These are phyloP conservation scores for Rosa chinensis DNA, from an alignment of 306 rosid genomes.

Conservation along the genomic window DNA sequence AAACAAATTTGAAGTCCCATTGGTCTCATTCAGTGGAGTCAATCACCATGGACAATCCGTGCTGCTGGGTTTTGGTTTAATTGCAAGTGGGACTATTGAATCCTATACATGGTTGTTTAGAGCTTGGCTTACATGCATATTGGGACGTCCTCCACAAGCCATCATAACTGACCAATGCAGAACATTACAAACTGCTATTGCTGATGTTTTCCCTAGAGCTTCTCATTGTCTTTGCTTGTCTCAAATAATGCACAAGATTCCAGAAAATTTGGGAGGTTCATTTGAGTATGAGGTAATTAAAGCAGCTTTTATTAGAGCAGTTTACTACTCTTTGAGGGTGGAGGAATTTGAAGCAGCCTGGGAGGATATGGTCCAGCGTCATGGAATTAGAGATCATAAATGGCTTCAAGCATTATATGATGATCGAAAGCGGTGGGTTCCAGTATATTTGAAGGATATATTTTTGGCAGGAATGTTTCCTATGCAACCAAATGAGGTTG, in stretches of 20 bases:
- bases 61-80: slow-evolving; percentile 73
- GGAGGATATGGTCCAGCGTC: slow-evolving; percentile 61
- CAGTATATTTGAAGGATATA: slow-evolving; percentile 52
- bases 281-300: slow-evolving; percentile 45
- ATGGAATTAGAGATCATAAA: slow-evolving; percentile 46
- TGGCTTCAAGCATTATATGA: slow-evolving; percentile 69
- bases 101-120: slow-evolving; percentile 72
- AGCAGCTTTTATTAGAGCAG: slow-evolving; percentile 43
- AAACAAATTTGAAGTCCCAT: slow-evolving; percentile 50
- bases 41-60: slow-evolving; percentile 70
- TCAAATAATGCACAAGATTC: slow-evolving; percentile 47
- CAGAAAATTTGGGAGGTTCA: slow-evolving; percentile 50
- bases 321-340: slow-evolving; percentile 51
- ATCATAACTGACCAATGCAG: slow-evolving; percentile 49
- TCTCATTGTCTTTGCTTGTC: slow-evolving; percentile 56
- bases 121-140: slow-evolving; percentile 68
- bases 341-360: slow-evolving; percentile 66
- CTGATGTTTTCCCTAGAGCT: slow-evolving; percentile 77
- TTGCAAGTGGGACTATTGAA: slow-evolving; percentile 52
- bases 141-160: slow-evolving; percentile 75
- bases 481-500: slow-evolving; percentile 41
- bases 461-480: slow-evolving; percentile 64
- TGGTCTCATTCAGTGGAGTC: slow-evolving; percentile 61
- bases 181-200: slow-evolving; percentile 47
- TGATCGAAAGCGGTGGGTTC: slow-evolving; percentile 66